A percentile compares a stretch with the other conserved stretches of the same genome.
Evolutionary conservation across 2,329 filamentous ascomycete genomes (phyloP).

Genomic region (Hypoxylon sp.): DNA sequence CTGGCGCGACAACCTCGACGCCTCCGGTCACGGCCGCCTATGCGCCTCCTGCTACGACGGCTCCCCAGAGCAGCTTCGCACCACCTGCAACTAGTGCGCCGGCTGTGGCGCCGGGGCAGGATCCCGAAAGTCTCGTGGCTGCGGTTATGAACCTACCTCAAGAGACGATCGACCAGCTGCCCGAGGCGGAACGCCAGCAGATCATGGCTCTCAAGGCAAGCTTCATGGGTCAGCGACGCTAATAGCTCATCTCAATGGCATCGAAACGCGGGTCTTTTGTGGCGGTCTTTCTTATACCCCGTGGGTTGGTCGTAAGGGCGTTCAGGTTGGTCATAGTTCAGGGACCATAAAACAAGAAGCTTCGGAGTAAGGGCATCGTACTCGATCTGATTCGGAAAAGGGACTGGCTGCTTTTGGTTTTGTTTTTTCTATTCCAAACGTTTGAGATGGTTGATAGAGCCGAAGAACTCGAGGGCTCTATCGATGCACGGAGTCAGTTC

Average conservation of each 20-base stretch:
- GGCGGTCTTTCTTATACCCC: conserved; percentile 28
- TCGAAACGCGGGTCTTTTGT: background rate
- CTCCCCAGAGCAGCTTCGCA: conserved; percentile 50
- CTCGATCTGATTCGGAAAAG: background rate
- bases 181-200: conserved; percentile 77
- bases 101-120: conserved; percentile 50
- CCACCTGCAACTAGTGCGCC: conserved; percentile 51
- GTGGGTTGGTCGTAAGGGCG: conserved; percentile 23
- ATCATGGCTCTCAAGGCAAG: conserved; percentile 78
- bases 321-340: conserved; percentile 28
- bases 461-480: too few species aligned
- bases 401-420: background rate
- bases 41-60: conserved; percentile 51
- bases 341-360: conserved; percentile 26
- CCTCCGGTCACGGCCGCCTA: conserved; percentile 58
- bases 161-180: conserved; percentile 79
- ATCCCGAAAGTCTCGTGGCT: conserved; percentile 77
- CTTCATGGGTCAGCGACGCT: conserved; percentile 56
- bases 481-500: too few species aligned
- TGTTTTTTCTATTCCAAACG: too few species aligned
- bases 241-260: conserved; percentile 2
- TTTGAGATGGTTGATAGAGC: background rate
- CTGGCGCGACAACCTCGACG: conserved; percentile 54
- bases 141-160: conserved; percentile 84
- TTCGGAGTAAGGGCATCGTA: conserved; percentile 14